Evolutionary conservation across 129 eudicot species (phyloP).

Genomic region (Glebionis coronaria): DNA sequence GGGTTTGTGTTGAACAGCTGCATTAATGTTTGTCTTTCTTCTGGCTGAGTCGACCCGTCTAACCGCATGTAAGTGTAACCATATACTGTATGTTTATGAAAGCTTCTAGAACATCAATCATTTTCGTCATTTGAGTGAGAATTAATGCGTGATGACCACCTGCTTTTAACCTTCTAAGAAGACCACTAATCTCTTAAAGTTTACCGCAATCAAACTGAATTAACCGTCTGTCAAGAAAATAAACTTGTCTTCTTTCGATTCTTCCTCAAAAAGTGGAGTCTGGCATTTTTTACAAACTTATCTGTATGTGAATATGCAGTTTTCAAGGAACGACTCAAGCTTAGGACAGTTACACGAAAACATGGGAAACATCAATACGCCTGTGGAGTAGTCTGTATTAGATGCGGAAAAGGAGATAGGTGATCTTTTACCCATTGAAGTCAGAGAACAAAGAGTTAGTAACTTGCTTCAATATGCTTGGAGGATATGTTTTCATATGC

Average conservation of each 20-base stretch:
- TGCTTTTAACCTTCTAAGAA: slow-evolving; percentile 76
- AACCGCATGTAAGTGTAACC: slow-evolving; percentile 99
- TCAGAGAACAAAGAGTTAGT: no score
- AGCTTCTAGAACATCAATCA: slow-evolving; percentile 98
- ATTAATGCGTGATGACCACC: slow-evolving; percentile 95
- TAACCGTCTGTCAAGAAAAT: slow-evolving; percentile 93
- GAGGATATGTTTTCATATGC: no score
- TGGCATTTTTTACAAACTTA: no score
- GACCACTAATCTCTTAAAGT: slow-evolving; percentile 83
- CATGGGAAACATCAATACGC: no score
- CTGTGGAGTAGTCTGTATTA: no score
- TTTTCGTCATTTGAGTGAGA: slow-evolving; percentile 96
- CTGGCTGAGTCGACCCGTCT: slow-evolving; percentile 97
- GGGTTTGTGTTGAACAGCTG: slow-evolving; percentile 97
- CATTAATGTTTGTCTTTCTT: slow-evolving; percentile 92
- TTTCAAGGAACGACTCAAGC: no score
- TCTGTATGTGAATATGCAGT: no score
- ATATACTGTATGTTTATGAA: slow-evolving; percentile 82
- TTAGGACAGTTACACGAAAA: no score
- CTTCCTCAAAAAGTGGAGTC: no score
- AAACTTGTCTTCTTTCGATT: slow-evolving; percentile 95
- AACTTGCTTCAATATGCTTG: no score
- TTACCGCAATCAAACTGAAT: slow-evolving; percentile 98
- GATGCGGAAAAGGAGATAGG: no score
- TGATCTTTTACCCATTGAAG: no score